Evolutionary conservation across 495 filamentous ascomycete species (phyloP).

Genomic region (Aspergillus saccharolyticus): DNA sequence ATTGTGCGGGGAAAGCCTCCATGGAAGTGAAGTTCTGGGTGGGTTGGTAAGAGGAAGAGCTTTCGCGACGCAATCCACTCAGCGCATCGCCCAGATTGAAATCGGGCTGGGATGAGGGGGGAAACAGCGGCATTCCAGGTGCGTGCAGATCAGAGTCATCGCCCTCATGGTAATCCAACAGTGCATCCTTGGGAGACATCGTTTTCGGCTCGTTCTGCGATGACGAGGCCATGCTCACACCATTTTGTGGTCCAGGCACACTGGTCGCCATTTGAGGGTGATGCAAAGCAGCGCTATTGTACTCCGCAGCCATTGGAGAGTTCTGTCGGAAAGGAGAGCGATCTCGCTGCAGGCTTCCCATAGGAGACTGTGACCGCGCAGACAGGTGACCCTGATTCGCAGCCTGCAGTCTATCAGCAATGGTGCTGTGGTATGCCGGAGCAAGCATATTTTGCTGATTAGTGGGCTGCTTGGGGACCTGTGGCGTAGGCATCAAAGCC

Average conservation of each 20-base stretch:
- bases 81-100: constrained; percentile 40
- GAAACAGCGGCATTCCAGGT: constrained; percentile 61
- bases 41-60: constrained; percentile 43
- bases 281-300: constrained; percentile 26
- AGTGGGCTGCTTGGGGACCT: constrained; percentile 31
- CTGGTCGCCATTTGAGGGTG: constrained; percentile 36
- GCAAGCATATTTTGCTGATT: constrained; percentile 42
- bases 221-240: constrained; percentile 25
- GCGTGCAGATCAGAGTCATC: constrained; percentile 43
- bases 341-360: constrained; percentile 54
- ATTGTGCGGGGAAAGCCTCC: constrained; percentile 40
- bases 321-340: constrained; percentile 77
- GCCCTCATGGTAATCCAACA: constrained; percentile 75
- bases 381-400: constrained; percentile 69
- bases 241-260: constrained; percentile 35
- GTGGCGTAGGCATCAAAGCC: constrained; percentile 49
- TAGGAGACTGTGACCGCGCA: constrained; percentile 54
- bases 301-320: constrained; percentile 58
- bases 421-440: constrained; percentile 57
- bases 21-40: constrained; percentile 36
- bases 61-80: constrained; percentile 35
- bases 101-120: constrained; percentile 39
- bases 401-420: constrained; percentile 70
- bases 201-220: constrained; percentile 58
- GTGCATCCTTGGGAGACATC: constrained; percentile 92